Evolutionary conservation across 2,329 filamentous ascomycete genomes (phyloP).

Genomic region (Beauveria bassiana): DNA sequence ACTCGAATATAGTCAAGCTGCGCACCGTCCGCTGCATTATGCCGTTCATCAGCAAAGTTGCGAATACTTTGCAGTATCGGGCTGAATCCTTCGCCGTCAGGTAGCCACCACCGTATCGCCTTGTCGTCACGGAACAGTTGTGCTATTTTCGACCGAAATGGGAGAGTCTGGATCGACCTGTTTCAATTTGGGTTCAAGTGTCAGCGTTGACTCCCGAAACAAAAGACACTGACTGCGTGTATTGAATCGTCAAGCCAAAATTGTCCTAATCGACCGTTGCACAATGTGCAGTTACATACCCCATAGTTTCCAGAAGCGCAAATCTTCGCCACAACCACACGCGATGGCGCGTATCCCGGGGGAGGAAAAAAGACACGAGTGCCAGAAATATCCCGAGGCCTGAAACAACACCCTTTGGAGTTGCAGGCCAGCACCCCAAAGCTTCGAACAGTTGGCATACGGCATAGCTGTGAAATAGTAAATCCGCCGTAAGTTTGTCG

Average conservation of each 20-base stretch:
- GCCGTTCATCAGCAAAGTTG: slow-evolving; percentile 72
- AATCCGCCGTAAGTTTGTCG: slow-evolving; percentile 41
- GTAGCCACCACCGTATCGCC: slow-evolving; percentile 81
- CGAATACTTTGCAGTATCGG: slow-evolving; percentile 69
- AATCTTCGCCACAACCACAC: slow-evolving; percentile 77
- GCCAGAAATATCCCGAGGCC: slow-evolving; percentile 68
- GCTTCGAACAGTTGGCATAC: slow-evolving; percentile 75
- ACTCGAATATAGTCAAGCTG: slow-evolving; percentile 62
- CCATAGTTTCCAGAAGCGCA: slow-evolving; percentile 67
- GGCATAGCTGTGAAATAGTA: slow-evolving; percentile 56
- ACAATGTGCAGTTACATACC: slow-evolving; percentile 46
- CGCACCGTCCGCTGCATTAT: slow-evolving; percentile 47
- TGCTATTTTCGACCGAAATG: slow-evolving; percentile 67
- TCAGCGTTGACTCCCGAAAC: neutral
- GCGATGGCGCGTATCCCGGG: slow-evolving; percentile 61
- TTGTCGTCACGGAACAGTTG: slow-evolving; percentile 65
- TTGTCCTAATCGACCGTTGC: neutral
- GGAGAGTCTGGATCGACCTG: slow-evolving; percentile 76
- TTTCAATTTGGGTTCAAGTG: neutral
- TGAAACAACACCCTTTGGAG: slow-evolving; percentile 62
- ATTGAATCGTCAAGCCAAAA: neutral
- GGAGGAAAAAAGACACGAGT: slow-evolving; percentile 73
- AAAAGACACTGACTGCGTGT: too few species aligned
- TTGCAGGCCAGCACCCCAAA: slow-evolving; percentile 62
- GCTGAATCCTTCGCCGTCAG: slow-evolving; percentile 68